Conservation (phyloP, 768 basidiomycete genomes). For the Amanita muscaria region DNA sequence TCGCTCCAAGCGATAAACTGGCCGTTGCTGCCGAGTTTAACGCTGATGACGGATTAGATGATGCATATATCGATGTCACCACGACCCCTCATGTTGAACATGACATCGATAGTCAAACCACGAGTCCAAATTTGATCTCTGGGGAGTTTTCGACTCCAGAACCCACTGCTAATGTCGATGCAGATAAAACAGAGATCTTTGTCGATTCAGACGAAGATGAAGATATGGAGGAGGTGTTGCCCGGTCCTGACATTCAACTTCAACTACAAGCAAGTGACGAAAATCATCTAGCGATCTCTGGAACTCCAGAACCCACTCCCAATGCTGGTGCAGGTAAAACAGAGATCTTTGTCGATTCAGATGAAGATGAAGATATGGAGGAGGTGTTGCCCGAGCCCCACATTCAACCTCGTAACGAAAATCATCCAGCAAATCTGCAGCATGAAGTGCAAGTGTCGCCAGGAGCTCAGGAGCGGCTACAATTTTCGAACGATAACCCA, state of each 20-base stretch:
- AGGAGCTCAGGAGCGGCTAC: not conserved
- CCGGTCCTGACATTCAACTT: not conserved
- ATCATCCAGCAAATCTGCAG: too few relatives aligned
- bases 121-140: too few relatives aligned
- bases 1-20: not conserved
- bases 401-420: too few relatives aligned
- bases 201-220: constrained; percentile 7
- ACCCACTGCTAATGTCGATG: not conserved
- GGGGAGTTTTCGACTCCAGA: not conserved
- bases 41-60: not conserved
- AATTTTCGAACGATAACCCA: too few relatives aligned
- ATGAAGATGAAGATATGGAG: constrained; percentile 9
- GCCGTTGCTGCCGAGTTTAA: not conserved
- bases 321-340: too few relatives aligned
- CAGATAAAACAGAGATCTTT: not conserved
- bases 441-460: too few relatives aligned
- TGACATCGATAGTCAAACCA: too few relatives aligned
- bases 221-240: constrained; percentile 10
- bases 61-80: constrained; percentile 4
- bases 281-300: too few relatives aligned
- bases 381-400: constrained; percentile 4
- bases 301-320: not conserved
- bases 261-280: too few relatives aligned
- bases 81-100: not conserved
- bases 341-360: constrained; percentile 2